Evolutionary conservation across 2,329 filamentous ascomycete species (phyloP).

Genomic region (Cladosporium sp.): DNA sequence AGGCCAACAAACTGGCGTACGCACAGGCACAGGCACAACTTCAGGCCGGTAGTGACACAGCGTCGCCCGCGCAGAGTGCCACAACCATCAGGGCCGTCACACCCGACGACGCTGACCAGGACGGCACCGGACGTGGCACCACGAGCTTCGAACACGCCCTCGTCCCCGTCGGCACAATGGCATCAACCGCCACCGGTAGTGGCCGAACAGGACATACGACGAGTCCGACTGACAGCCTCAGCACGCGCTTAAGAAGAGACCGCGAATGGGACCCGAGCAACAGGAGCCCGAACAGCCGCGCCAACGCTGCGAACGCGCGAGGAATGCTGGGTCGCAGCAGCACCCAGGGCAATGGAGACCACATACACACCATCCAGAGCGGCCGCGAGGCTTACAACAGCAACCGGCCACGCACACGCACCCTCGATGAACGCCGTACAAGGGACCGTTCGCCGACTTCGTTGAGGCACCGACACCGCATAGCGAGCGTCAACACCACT

Average conservation of each 20-base stretch:
- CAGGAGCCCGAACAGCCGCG: slow-evolving; percentile 23
- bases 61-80: slow-evolving; percentile 1
- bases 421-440: slow-evolving; percentile 43
- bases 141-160: slow-evolving; percentile 28
- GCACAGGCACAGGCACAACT: slow-evolving; percentile 7
- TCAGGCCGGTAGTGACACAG: slow-evolving; percentile 8
- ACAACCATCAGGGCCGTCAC: slow-evolving; percentile 13
- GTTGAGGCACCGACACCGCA: slow-evolving; percentile 48
- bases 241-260: slow-evolving; percentile 15
- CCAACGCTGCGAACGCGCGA: slow-evolving; percentile 18
- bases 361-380: slow-evolving; percentile 17
- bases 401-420: slow-evolving; percentile 46
- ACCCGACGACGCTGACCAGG: slow-evolving; percentile 8
- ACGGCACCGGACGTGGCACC: slow-evolving; percentile 22
- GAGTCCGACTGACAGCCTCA: slow-evolving; percentile 8
- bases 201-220: slow-evolving; percentile 8
- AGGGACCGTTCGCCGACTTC: slow-evolving; percentile 29
- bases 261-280: slow-evolving; percentile 17
- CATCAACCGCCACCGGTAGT: slow-evolving; percentile 20
- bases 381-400: slow-evolving; percentile 20
- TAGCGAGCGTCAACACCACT: slow-evolving; percentile 67
- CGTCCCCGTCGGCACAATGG: slow-evolving; percentile 26
- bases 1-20: slow-evolving; percentile 8
- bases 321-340: slow-evolving; percentile 22
- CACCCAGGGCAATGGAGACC: slow-evolving; percentile 25